Evolutionary conservation across 345 rosid genomes (phyloP), one percentile per base, ranked within the genome.

Genomic region (Arabis hirsuta): DNA sequence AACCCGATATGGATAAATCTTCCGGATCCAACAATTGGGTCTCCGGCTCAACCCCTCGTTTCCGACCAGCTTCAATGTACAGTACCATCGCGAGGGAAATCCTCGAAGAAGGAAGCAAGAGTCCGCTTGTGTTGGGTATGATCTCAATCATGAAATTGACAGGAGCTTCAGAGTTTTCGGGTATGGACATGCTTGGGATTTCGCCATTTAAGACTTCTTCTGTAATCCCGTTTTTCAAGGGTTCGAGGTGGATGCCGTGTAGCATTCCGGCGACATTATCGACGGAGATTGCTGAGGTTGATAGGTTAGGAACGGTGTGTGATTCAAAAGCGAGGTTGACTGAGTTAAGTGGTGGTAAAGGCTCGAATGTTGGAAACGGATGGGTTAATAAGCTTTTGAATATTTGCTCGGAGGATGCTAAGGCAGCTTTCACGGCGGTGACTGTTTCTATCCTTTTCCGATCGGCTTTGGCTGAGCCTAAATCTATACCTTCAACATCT

Each of bases 401-500:
- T 67, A 27, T 65, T 14, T 84, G 90, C 59, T 85, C 96, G 5
- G 97, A 89, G 74, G 98, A 93, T 66, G 96, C 88, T 20, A 93
- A 89, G 81, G 98, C 97, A 0, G 86, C 82, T 27, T 82, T 94
- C 53, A 94, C 96, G 1, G 96, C 91, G 0, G 72, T 92, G 29
- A 94, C 92, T 9, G 97, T 94, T 53, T 85, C 81, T 71, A 68
- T 94, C 24, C 76, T 94, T 59, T 90, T 94, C 73, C 85, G 85
- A 24, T 94, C 97, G 5, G 76, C 83, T 20, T 66, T 93, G 73
- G 98, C 94, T 1, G 96, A 93, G 83, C 94, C 97, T 2, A 85
- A 89, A 62, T 89, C 97, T 5, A 93, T 93, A 59, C 94, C 96
- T 10, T 87, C 97, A 0, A 4, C 77, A 14, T 94, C 97, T 69